Evolutionary conservation across 1,139 yeast species (phyloP).

Genomic region (Geotrichum cucujoidarum): DNA sequence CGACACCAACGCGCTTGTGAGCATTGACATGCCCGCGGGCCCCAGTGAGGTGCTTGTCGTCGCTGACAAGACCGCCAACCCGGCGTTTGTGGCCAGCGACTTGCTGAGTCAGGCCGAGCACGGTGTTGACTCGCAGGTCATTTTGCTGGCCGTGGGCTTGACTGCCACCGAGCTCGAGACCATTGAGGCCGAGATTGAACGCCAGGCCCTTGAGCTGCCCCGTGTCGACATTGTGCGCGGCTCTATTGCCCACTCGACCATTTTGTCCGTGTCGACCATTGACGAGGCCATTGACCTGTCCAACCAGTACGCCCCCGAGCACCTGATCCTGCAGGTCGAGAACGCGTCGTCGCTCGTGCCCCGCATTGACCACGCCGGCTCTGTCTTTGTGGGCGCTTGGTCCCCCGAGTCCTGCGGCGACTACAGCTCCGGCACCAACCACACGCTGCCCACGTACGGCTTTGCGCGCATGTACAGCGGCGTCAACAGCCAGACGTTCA

Average conservation of each 20-base stretch:
- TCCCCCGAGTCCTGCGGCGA: constrained; percentile 99
- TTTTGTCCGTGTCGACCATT: constrained; percentile 58
- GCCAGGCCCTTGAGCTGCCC: constrained; percentile 82
- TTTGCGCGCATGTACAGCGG: constrained; percentile 97
- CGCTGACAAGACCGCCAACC: constrained; percentile 82
- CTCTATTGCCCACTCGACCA: constrained; percentile 87
- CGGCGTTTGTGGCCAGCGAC: constrained; percentile 94
- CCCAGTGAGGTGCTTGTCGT: constrained; percentile 95
- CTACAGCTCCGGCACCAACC: constrained; percentile 95
- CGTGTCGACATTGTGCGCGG: constrained; percentile 90
- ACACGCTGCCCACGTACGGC: constrained; percentile 96
- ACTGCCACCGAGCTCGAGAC: constrained; percentile 53
- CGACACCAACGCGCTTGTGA: constrained; percentile 89
- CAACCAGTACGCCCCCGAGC: constrained; percentile 94
- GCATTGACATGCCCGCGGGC: constrained; percentile 99
- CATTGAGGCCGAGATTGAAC: constrained; percentile 74
- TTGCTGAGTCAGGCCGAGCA: constrained; percentile 97
- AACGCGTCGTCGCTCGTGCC: constrained; percentile 69
- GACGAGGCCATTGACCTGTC: constrained; percentile 80
- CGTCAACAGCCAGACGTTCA: constrained; percentile 92
- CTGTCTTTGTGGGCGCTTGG: constrained; percentile 91
- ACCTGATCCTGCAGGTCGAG: constrained; percentile 82
- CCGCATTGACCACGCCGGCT: constrained; percentile 85
- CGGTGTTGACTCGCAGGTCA: constrained; percentile 96
- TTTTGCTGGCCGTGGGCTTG: constrained; percentile 76